Evolutionary conservation across 306 rosid genomes (phyloP).

Genomic region (Erythrophleum fordii): DNA sequence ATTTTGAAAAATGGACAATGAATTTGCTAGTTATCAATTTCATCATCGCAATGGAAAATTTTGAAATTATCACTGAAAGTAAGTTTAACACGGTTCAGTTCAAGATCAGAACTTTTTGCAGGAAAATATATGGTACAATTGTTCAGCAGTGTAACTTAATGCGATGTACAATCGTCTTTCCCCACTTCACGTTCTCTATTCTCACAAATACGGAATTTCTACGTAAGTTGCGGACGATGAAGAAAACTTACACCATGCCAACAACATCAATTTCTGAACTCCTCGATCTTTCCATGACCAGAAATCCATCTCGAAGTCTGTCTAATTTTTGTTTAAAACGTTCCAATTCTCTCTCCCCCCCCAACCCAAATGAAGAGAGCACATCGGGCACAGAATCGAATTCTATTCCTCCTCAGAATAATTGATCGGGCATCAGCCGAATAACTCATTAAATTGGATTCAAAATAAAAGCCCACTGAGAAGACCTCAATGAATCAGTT

Average conservation of each 20-base stretch:
- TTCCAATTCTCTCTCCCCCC: no score
- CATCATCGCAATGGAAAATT: background rate
- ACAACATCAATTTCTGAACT: background rate
- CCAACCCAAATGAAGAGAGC: background rate
- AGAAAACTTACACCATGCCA: background rate
- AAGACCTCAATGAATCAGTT: slow-evolving; percentile 14
- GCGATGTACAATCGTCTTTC: background rate
- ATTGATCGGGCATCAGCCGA: background rate
- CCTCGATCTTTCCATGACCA: background rate
- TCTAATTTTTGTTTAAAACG: background rate
- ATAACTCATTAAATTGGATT: background rate
- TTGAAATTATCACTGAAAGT: background rate
- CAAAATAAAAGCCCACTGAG: slow-evolving; percentile 27
- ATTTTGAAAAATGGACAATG: background rate
- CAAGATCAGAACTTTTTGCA: background rate
- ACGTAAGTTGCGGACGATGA: background rate
- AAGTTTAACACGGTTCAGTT: background rate
- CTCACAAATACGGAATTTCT: background rate
- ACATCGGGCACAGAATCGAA: background rate
- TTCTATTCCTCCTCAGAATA: no score
- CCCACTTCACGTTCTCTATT: background rate
- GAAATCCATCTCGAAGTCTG: background rate
- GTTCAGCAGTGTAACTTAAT: background rate
- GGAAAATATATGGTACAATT: background rate
- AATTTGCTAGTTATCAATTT: background rate